Percentiles rank a stretch among this genome's conserved stretches.
phyloP scores from a whole-genome alignment of 495 filamentous ascomycete genomes.

The Staphylotrichum longicolle region DNA sequence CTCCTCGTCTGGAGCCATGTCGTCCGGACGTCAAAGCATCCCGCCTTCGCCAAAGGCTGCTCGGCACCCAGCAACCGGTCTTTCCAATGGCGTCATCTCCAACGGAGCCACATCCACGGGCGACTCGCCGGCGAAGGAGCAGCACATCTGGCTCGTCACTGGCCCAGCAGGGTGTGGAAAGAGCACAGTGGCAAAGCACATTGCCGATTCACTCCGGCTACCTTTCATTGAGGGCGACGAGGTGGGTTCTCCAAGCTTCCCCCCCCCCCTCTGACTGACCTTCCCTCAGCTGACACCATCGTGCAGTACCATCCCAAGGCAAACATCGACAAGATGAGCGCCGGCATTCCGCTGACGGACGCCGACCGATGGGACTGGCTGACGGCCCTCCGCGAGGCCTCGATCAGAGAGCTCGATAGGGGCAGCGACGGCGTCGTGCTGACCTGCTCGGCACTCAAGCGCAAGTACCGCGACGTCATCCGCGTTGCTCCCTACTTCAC shows the following conservation, averaged over 20 bases:
- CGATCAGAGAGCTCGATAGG: conserved; percentile 59
- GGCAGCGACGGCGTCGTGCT: conserved; percentile 78
- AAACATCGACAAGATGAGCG: conserved; percentile 93
- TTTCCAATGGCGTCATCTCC: conserved; percentile 28
- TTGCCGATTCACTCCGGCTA: conserved; percentile 67
- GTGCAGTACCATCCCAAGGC: conserved; percentile 77
- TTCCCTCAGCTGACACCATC: background rate
- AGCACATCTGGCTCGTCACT: conserved; percentile 97
- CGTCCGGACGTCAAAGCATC: conserved; percentile 36
- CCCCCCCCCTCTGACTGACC: background rate
- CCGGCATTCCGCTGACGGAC: conserved; percentile 85
- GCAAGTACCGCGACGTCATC: conserved; percentile 96
- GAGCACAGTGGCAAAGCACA: conserved; percentile 79
- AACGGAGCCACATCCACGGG: conserved; percentile 31
- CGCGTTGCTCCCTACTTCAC: conserved; percentile 79
- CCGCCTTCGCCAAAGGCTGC: conserved; percentile 36
- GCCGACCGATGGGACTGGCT: conserved; percentile 99
- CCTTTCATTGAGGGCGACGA: conserved; percentile 95
- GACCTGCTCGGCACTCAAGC: conserved; percentile 94
- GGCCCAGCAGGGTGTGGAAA: conserved; percentile 97
- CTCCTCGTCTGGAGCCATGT: conserved; percentile 33
- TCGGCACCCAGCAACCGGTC: conserved; percentile 30
- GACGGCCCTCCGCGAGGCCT: conserved; percentile 78
- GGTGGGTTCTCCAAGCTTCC: conserved; percentile 55
- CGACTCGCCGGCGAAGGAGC: conserved; percentile 42